Evolutionary conservation across 2,329 filamentous ascomycete species (phyloP), one percentile per base, ranked within the genome.

Genomic region (Tolypocladium paradoxum): DNA sequence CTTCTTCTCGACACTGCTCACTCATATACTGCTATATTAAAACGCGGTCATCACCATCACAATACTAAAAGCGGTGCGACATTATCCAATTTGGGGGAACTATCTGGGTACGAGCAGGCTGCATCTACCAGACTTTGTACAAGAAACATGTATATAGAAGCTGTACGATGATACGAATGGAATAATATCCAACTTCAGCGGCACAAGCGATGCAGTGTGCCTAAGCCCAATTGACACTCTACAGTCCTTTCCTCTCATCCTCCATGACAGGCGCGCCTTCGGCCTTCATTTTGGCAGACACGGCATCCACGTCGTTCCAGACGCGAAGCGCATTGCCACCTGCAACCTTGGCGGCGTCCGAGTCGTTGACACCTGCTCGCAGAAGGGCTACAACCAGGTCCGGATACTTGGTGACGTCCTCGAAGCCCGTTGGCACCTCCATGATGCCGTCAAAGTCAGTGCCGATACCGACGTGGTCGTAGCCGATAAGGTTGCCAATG

Each of bases 391-490:
- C 83, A 9, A 96, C 79, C 46, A 96, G 70, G 53, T 85, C 81
- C 0, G 90, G 91, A 62, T 86, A 95, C 65, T 88, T 89, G 49
- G 84, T 83, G 7, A 96, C 90, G 66, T 96, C 90, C 37, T 93
- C 88, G 48, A 97, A 69, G 0, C 91, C 92, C 52, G 73, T 66
- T 0, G 91, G 90, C 5, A 83, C 83, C 1, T 61, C 67, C 1
- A 67, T 64, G 53, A 91, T 91, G 9, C 82, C 92, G 65, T 96
- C 91, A 65, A 91, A 96, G 67, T 97, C 92, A 51, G 87, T 90
- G 0, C 92, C 92, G 20, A 96, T 70, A 0, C 91, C 92, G 18
- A 96, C 90, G 65, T 96, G 81, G 40, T 91, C 87, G 61, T 87
- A 96, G 3, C 92, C 92, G 55, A 96, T 89, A 34, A 86, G 71